Base-by-base conservation (phyloP, 768 basidiomycete genomes). In the Mycena vitilis region DNA sequence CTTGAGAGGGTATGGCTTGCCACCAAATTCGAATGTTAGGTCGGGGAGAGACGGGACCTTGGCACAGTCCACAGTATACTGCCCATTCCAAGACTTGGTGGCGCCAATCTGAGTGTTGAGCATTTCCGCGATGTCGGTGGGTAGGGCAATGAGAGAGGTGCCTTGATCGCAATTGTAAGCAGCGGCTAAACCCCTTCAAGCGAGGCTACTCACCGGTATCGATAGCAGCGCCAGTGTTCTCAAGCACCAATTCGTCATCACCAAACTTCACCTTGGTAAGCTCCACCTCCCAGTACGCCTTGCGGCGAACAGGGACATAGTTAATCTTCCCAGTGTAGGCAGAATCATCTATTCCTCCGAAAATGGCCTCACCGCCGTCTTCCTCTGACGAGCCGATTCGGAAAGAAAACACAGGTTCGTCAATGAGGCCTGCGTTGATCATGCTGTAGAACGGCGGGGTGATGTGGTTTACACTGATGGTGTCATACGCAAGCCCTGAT, bases 261-360 rank as follows among this genome's bases (percentile, higher is more conserved):
- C 96, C 98, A 64, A 99, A 96, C 5, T 82, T 74, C 69, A 99
- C 85, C 78, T 91, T 90, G 81, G 94, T 86, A 34, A 99, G 91
- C 78, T 98, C 95, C 53, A 99, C 95, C 81, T 99, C 97, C 96
- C 96, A 98, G 82, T 98, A 99, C 6, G 95, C 98, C 86, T 94
- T 95, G 74, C 95, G 89, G 74, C 96, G 91, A 60, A 99, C 85
- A 58, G 98, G 97, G 37, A 92, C 95, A 74, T 99, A 99, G 25
- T 79, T 75, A 67, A 99, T 86, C 75, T 90, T 83, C 78, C 98
- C 98, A 6, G 79, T 87, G 83, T 93, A 98, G 40, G 94, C 92
- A 30, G 73, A 73, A 13, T 79, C 60, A 78, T 99, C 96, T 69
- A 98, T 86, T 49, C 96, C 97, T 73, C 97, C 97, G 71, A 99